phyloP scores from a whole-genome alignment of 1,139 yeast species.

The Yamadazyma sp. region DNA sequence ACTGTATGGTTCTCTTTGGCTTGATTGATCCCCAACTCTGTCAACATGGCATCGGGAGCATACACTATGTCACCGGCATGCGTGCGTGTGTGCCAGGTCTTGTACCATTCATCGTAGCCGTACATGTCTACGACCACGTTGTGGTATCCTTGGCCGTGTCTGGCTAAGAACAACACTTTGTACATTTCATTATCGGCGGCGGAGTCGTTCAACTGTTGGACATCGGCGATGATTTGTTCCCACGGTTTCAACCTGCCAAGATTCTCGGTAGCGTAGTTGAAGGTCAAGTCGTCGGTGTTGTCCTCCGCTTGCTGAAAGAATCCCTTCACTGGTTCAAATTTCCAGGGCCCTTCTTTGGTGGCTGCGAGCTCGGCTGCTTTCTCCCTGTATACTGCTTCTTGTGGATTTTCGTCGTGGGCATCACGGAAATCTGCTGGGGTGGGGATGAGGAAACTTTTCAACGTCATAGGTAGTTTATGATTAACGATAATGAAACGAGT shows the following conservation, averaged over 20 bases:
- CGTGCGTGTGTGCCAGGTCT: slow-evolving; percentile 53
- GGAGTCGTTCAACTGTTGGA: slow-evolving; percentile 37
- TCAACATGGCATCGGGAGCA: slow-evolving; percentile 71
- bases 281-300: slow-evolving; percentile 47
- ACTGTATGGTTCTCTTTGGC: slow-evolving; percentile 46
- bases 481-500: too few relatives aligned
- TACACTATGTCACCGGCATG: slow-evolving; percentile 57
- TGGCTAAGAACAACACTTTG: slow-evolving; percentile 61
- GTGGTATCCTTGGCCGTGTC: slow-evolving; percentile 83
- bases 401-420: slow-evolving; percentile 28
- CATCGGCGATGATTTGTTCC: slow-evolving; percentile 38
- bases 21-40: slow-evolving; percentile 53
- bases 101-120: slow-evolving; percentile 60
- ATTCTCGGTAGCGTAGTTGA: slow-evolving; percentile 48
- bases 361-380: slow-evolving; percentile 8
- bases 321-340: slow-evolving; percentile 50
- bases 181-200: slow-evolving; percentile 42
- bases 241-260: slow-evolving; percentile 52
- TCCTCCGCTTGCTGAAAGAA: slow-evolving; percentile 54
- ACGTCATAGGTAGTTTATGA: slow-evolving; percentile 1
- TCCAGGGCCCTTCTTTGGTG: slow-evolving; percentile 29
- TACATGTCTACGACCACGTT: slow-evolving; percentile 59
- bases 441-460: slow-evolving; percentile 31
- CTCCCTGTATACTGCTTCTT: slow-evolving; percentile 11
- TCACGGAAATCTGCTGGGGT: slow-evolving; percentile 34